Base-by-base conservation (phyloP, 257 asterid genomes). In the Thymus quinquecostatus region DNA sequence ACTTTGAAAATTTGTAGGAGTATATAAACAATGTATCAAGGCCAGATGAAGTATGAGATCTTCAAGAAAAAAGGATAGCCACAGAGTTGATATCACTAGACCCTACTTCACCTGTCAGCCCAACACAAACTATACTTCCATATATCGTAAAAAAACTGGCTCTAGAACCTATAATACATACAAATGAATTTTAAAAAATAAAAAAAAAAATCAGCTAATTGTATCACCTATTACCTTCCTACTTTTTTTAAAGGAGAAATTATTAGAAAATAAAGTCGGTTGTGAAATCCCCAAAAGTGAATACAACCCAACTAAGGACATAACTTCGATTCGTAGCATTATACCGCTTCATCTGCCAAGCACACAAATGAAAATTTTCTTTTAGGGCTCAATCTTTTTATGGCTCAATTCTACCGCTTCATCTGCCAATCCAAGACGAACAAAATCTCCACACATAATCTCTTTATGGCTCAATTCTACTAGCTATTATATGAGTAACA, bases 381-480 rank as follows among this genome's bases (percentile, higher is more conserved):
- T 10, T 12, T 48, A 49, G 21, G 21, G 21, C 21, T 21, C 21
- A 21, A 21, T 21, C 21, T 21, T 21, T 21, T 21, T 21, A 21
- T 21, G 21, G 13, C 21, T 8, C 13, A 3, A 9, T 53, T 11
- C 27, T 50, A 27, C 70, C 11, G 11, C 8, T 36, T 38, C 30
- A 43, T 33, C 4, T 38, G 28, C 34, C 57, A 57, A 55, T 33
- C 73, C 64, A 33, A 58, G 45, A 8, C 50, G 38, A 64, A 66
- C 62, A 36, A 66, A 13, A 59, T 36, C 8, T 57, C 38, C 60
- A 32, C 9, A 1, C 58, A 45, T 2, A 54, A 67, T 9, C 8
- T 2, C 13, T 28, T 2, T 45, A 53, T 27, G 60, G 41, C 30
- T 10, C 14, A 29, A 54, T 8, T 2, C 11, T 56, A 58, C 21